These are phyloP conservation scores for Sclerotinia nivalis DNA, from an alignment of 2,329 filamentous ascomycete genomes.

Conservation along the genomic window DNA sequence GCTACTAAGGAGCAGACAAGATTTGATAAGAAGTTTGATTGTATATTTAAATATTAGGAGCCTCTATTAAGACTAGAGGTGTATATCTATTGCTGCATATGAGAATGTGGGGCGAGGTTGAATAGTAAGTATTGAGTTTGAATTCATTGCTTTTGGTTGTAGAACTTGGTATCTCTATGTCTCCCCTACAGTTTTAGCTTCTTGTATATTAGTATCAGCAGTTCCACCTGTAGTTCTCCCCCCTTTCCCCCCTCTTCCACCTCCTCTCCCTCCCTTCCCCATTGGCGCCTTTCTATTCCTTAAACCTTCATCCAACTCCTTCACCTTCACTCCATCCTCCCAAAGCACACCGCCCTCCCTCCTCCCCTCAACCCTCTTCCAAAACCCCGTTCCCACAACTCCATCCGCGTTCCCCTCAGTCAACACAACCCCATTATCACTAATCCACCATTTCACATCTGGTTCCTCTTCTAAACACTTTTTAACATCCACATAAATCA, in stretches of 20 bases:
- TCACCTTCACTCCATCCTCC: slow-evolving; percentile 65
- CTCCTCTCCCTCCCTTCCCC: slow-evolving; percentile 43
- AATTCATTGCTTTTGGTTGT: background rate
- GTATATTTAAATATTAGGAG: no score
- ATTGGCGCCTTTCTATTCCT: slow-evolving; percentile 52
- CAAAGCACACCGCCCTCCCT: slow-evolving; percentile 64
- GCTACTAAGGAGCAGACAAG: no score
- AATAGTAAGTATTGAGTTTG: background rate
- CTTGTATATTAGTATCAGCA: slow-evolving; percentile 25
- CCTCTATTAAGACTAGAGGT: no score
- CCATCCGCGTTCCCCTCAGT: slow-evolving; percentile 62
- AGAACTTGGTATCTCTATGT: background rate
- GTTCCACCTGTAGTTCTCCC: slow-evolving; percentile 40
- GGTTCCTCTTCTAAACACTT: slow-evolving; percentile 57
- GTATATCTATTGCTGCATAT: no score
- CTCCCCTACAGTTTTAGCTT: background rate
- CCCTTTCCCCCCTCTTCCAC: slow-evolving; percentile 32
- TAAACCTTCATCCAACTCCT: slow-evolving; percentile 64
- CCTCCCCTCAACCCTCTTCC: slow-evolving; percentile 68
- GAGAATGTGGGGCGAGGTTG: no score
- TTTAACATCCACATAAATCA: slow-evolving; percentile 75
- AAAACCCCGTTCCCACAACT: slow-evolving; percentile 65
- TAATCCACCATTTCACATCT: slow-evolving; percentile 71
- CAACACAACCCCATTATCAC: slow-evolving; percentile 75
- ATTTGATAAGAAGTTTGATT: no score